Evolutionary conservation across 1,284 basidiomycete genomes (phyloP).

Genomic region (Neolentinus lepideus): DNA sequence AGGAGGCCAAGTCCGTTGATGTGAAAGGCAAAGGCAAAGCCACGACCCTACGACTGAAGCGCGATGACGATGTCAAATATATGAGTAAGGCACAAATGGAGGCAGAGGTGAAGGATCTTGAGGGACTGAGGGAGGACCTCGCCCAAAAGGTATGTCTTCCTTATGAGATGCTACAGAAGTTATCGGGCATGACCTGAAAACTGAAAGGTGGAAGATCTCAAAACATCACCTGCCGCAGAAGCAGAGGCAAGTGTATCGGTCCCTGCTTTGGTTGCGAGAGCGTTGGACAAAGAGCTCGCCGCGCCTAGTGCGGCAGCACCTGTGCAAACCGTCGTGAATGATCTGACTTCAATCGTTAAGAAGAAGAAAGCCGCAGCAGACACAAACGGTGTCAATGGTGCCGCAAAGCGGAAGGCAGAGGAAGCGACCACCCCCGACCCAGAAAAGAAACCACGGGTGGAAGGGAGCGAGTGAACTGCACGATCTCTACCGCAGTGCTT

Average conservation of each 20-base stretch:
- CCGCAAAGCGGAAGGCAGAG: constrained; percentile 66
- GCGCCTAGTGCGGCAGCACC: constrained; percentile 16
- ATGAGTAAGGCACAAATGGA: constrained; percentile 67
- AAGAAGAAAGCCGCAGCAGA: constrained; percentile 77
- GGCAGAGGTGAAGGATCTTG: constrained; percentile 70
- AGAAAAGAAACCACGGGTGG: constrained; percentile 65
- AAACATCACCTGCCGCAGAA: constrained; percentile 62
- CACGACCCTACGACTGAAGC: constrained; percentile 30
- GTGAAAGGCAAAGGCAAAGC: constrained; percentile 64
- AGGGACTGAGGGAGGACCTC: constrained; percentile 71
- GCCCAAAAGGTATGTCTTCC: constrained; percentile 62
- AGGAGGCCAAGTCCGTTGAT: constrained; percentile 27
- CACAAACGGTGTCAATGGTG: constrained; percentile 18
- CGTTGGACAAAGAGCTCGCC: constrained; percentile 58
- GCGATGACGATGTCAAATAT: constrained; percentile 46
- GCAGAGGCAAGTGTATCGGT: constrained; percentile 33
- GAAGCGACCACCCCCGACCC: constrained; percentile 39
- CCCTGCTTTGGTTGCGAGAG: constrained; percentile 58
- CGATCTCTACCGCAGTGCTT: neutral
- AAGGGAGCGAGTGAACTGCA: constrained; percentile 18
- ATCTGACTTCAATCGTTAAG: constrained; percentile 75
- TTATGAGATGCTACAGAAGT: neutral
- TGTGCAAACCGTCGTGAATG: constrained; percentile 50
- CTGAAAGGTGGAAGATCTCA: constrained; percentile 79
- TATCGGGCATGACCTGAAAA: neutral